Evolutionary conservation across 768 basidiomycete species (phyloP).

Genomic region (Boletellus sp.): DNA sequence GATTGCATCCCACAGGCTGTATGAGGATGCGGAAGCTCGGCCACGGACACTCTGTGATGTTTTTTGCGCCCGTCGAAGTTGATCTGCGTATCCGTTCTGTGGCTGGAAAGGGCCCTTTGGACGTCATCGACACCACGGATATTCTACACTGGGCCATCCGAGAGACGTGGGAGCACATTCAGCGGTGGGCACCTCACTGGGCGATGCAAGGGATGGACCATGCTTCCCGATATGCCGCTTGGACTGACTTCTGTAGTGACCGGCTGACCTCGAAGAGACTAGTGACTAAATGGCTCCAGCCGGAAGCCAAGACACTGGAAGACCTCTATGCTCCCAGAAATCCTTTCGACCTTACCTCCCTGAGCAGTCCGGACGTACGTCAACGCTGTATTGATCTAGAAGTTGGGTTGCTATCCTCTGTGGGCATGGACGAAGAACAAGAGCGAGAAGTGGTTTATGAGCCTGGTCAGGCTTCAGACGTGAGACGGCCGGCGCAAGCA

Average conservation of each 20-base stretch:
- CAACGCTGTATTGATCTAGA: slow-evolving; percentile 10
- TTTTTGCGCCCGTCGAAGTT: slow-evolving; percentile 46
- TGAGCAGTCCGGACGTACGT: slow-evolving; percentile 3
- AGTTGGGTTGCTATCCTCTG: not conserved
- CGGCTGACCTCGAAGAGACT: slow-evolving; percentile 1
- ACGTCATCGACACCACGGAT: slow-evolving; percentile 25
- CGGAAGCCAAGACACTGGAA: slow-evolving; percentile 36
- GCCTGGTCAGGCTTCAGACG: slow-evolving; percentile 38
- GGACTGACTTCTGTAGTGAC: slow-evolving; percentile 11
- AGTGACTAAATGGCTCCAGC: slow-evolving; percentile 35
- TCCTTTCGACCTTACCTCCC: slow-evolving; percentile 7
- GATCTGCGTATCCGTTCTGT: slow-evolving; percentile 35
- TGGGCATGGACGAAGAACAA: too few species aligned
- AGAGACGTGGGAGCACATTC: slow-evolving; percentile 40
- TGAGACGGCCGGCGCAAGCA: slow-evolving; percentile 34
- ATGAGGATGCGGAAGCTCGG: slow-evolving; percentile 55
- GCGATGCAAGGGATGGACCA: slow-evolving; percentile 40
- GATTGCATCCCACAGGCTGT: slow-evolving; percentile 36
- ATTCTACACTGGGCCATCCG: slow-evolving; percentile 45
- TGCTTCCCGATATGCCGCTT: slow-evolving; percentile 21
- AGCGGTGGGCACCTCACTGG: too few species aligned
- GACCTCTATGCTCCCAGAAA: slow-evolving; percentile 29
- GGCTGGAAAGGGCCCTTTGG: slow-evolving; percentile 3
- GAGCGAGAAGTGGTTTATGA: too few species aligned
- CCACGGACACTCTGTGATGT: slow-evolving; percentile 43